Percentiles rank a stretch among this genome's conserved stretches.
These are phyloP conservation scores for Phaseolus coccineus DNA, from an alignment of 331 rosid species.

Conservation along the genomic window DNA sequence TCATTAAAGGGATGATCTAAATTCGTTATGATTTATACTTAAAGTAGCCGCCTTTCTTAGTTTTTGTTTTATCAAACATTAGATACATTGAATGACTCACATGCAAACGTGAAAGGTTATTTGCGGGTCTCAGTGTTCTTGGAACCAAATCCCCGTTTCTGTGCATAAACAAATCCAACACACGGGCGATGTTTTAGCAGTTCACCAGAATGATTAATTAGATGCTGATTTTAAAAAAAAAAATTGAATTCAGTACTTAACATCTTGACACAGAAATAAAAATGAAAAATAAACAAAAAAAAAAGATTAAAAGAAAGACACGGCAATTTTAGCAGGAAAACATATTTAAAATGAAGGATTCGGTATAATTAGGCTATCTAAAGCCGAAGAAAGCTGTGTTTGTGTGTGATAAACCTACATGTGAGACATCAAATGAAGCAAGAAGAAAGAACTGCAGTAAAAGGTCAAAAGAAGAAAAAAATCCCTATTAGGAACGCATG, in stretches of 20 bases:
- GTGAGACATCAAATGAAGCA: constrained; percentile 27
- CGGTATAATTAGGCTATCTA: constrained; percentile 17
- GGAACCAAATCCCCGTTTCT: background rate
- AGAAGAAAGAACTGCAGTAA: constrained; percentile 25
- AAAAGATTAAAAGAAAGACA: background rate
- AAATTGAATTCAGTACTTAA: background rate
- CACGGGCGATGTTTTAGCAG: background rate
- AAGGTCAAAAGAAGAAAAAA: background rate
- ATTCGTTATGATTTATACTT: no score
- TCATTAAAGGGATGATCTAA: no score
- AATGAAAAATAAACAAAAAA: background rate
- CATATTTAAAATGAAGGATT: constrained; percentile 14
- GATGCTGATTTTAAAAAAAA: background rate
- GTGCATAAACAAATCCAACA: background rate
- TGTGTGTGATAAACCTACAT: constrained; percentile 26
- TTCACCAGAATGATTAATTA: background rate
- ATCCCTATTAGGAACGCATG: background rate
- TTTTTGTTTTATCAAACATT: no score
- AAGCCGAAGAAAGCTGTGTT: background rate
- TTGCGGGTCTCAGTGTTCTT: background rate
- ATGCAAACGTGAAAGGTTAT: background rate
- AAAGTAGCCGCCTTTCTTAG: background rate
- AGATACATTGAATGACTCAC: background rate
- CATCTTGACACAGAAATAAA: background rate
- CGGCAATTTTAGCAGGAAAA: background rate